phyloP scores from a whole-genome alignment of 2,329 filamentous ascomycete species.

The Tolypocladium sp. region DNA sequence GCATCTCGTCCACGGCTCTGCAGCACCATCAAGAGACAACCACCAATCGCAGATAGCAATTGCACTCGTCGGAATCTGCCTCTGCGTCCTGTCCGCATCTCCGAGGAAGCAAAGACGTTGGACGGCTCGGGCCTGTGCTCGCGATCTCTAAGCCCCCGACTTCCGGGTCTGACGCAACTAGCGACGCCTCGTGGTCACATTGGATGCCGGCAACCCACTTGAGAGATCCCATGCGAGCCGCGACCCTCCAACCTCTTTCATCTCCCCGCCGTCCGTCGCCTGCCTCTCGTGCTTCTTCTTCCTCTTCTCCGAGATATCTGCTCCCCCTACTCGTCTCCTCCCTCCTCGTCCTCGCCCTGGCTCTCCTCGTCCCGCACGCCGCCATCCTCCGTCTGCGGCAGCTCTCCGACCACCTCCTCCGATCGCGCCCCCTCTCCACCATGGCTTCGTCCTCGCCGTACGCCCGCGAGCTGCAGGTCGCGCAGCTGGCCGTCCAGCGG shows the following conservation, averaged over 20 bases:
- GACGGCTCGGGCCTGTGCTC: background rate
- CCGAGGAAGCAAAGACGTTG: background rate
- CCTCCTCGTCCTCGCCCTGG: slow-evolving; percentile 16
- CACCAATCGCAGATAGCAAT: background rate
- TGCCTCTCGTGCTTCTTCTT: too few relatives aligned
- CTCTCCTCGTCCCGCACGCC: slow-evolving; percentile 14
- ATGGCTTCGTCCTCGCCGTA: slow-evolving; percentile 40
- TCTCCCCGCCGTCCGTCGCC: background rate
- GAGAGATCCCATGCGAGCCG: background rate
- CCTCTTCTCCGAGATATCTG: background rate
- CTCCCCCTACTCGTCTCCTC: background rate
- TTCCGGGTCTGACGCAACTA: background rate
- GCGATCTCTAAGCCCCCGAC: background rate
- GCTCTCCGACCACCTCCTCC: slow-evolving; percentile 5
- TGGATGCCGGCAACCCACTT: background rate
- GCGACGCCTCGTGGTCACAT: background rate
- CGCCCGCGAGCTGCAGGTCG: slow-evolving; percentile 69
- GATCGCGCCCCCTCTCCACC: slow-evolving; percentile 8
- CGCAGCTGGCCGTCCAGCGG: slow-evolving; percentile 81
- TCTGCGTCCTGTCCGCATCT: background rate
- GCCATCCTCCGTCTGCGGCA: slow-evolving; percentile 15
- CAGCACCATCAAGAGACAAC: background rate
- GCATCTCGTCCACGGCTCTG: background rate
- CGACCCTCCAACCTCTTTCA: background rate
- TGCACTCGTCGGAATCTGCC: background rate